Evolutionary conservation across 2,329 filamentous ascomycete genomes (phyloP), one percentile per base, ranked within the genome.

Genomic region (Neofusicoccum laricinum): DNA sequence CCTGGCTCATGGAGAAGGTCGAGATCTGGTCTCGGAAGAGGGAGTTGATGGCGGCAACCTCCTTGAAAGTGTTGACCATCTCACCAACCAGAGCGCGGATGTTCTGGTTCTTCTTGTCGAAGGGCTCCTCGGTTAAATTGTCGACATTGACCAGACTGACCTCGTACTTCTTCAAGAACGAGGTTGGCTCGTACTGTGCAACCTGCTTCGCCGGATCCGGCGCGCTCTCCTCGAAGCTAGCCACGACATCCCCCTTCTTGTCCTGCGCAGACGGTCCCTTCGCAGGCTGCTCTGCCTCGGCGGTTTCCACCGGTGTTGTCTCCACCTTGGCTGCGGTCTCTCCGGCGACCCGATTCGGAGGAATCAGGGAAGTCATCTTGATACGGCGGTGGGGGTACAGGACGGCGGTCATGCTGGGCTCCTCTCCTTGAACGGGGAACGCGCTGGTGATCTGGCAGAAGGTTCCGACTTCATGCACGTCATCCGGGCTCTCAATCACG

Each of bases 21-120:
- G 93, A 96, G 63, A 99, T 96, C 74, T 99, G 95, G 73, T 99
- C 95, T 65, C 94, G 88, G 84, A 99, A 99, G 19, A 99, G 84
- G 66, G 91, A 92, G 80, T 98, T 99, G 78, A 97, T 87, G 49
- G 88, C 90, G 10, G 94, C 94, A 62, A 99, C 92, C 76, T 98
- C 93, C 80, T 97, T 98, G 83, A 97, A 98, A 0, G 97, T 95
- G 75, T 97, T 98, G 75, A 99, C 93, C 67, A 99, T 98, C 80
- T 99, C 96, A 72, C 94, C 97, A 57, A 94, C 95, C 50, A 99
- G 88, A 12, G 95, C 95, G 63, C 92, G 89, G 66, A 98, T 93
- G 38, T 95, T 88, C 17, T 90, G 89, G 72, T 90, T 95, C 78
- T 94, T 96, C 73, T 92, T 90, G 76, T 98, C 95, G 75, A 91